A percentile compares a stretch with the other conserved stretches of the same genome.
Conservation (phyloP, 164 flowering plant genomes). For the Vitis rotundifolia region DNA sequence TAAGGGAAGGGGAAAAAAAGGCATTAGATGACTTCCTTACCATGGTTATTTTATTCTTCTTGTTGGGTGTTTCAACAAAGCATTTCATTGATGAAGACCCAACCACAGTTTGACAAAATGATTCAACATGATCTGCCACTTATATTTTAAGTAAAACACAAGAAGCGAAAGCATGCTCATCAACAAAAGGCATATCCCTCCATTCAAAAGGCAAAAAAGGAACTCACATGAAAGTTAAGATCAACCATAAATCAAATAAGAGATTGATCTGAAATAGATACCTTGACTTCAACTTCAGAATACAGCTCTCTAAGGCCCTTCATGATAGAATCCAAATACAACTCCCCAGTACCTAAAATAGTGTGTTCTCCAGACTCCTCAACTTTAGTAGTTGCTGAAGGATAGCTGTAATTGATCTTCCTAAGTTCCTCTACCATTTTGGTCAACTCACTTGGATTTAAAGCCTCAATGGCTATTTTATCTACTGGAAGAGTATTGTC, state of each 20-base stretch:
- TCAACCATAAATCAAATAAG: not conserved
- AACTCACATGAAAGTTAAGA: too few relatives aligned
- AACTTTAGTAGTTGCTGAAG: constrained; percentile 92
- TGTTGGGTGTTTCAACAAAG: constrained; percentile 99
- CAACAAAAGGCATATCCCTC: not conserved
- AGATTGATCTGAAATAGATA: constrained; percentile 16
- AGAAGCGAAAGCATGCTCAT: constrained; percentile 1
- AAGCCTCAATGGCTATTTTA: constrained; percentile 97
- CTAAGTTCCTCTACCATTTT: constrained; percentile 99
- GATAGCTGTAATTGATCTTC: constrained; percentile 97
- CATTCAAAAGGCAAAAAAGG: not conserved
- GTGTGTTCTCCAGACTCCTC: constrained; percentile 99
- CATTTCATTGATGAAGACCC: constrained; percentile 98
- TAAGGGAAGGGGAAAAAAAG: not conserved
- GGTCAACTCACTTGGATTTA: constrained; percentile 98
- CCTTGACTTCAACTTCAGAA: constrained; percentile 99
- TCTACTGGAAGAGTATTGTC: constrained; percentile 93
- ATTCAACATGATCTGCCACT: constrained; percentile 99
- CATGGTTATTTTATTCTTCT: constrained; percentile 96
- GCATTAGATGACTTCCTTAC: constrained; percentile 37
- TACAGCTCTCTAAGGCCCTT: constrained; percentile 98
- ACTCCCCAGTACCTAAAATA: constrained; percentile 95
- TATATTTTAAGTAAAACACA: constrained; percentile 24
- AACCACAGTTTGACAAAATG: constrained; percentile 99
- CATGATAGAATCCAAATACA: constrained; percentile 97